Conservation (phyloP, 148 eudicot genomes). For the Rhododendron griersonianum region DNA sequence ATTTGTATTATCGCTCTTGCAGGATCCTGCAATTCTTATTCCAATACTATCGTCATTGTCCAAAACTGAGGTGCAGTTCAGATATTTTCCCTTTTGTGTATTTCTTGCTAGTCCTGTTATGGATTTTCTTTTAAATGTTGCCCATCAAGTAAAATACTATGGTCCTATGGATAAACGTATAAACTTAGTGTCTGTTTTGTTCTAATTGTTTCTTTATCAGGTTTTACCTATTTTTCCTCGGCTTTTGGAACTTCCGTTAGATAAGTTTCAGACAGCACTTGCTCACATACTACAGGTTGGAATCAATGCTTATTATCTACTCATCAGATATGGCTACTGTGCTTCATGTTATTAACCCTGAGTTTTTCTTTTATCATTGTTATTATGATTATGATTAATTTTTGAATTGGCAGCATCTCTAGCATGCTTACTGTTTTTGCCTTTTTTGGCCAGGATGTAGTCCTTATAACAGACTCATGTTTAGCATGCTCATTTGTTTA, state of each 20-base stretch:
- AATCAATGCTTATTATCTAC: neutral
- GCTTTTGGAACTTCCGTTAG: constrained; percentile 79
- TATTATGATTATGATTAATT: neutral
- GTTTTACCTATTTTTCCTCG: constrained; percentile 93
- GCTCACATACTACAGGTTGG: constrained; percentile 90
- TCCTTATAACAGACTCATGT: neutral
- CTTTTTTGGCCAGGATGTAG: neutral
- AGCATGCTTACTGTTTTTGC: neutral
- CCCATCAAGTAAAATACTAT: neutral
- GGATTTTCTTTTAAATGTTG: neutral
- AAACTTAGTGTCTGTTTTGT: neutral
- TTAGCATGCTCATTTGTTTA: neutral
- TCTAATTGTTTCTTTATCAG: constrained; percentile 36
- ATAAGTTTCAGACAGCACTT: constrained; percentile 86
- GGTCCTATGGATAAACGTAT: neutral
- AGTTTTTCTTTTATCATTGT: neutral
- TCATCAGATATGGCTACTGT: neutral
- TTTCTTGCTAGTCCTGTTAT: neutral
- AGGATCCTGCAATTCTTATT: constrained; percentile 87
- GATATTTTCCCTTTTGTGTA: neutral
- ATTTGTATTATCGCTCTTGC: constrained; percentile 21
- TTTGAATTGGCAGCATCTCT: neutral
- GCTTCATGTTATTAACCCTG: neutral
- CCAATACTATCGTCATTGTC: constrained; percentile 81
- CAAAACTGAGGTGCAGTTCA: constrained; percentile 61